Base-by-base conservation (phyloP, 371 early-diverging fungal genomes). In the Choanephora cucurbitarum region DNA sequence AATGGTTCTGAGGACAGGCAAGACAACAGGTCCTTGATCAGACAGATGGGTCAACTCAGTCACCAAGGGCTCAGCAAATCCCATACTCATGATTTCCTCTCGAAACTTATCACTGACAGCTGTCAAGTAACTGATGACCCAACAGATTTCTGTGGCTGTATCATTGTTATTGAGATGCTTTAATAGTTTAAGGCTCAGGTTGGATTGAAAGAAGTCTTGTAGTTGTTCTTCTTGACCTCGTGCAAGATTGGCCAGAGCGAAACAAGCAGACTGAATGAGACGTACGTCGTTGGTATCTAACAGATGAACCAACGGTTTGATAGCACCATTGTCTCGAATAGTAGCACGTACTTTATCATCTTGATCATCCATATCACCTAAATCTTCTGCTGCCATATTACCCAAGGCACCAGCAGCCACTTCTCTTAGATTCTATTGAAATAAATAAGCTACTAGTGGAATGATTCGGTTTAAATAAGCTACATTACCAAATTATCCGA, bases 331-430 rank as follows among this genome's bases (percentile, higher is more conserved):
- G 43, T 78, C 74, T 22, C 80, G 65, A 18, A 90, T 77, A 0
- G 66, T 67, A 33, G 81, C 74, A 43, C 90, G 80, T 19, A 74
- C 75, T 23, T 74, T 72, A 18, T 82, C 77, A 10, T 82, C 86
- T 55, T 90, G 88, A 0, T 81, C 85, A 1, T 86, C 86, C 69
- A 88, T 72, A 52, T 88, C 86, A 5, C 90, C 90, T 6, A 90
- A 54, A 18, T 88, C 88, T 81, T 89, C 90, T 0, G 82, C 85
- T 21, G 90, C 82, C 66, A 89, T 89, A 56, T 89, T 85, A n/a
- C 86, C 81, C 22, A 90, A 59, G 17, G 86, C 82, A 60, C 80
- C 67, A 28, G 72, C 69, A 18, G 71, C 73, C 23, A 70, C 56
- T 45, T 72, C 74, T 14, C 62, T 57, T 19, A 76, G 58, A 44